A percentile compares a stretch with the other conserved stretches of the same genome.
Conservation (phyloP, 108 stramenopile genomes). For the Nitzschia sp. region DNA sequence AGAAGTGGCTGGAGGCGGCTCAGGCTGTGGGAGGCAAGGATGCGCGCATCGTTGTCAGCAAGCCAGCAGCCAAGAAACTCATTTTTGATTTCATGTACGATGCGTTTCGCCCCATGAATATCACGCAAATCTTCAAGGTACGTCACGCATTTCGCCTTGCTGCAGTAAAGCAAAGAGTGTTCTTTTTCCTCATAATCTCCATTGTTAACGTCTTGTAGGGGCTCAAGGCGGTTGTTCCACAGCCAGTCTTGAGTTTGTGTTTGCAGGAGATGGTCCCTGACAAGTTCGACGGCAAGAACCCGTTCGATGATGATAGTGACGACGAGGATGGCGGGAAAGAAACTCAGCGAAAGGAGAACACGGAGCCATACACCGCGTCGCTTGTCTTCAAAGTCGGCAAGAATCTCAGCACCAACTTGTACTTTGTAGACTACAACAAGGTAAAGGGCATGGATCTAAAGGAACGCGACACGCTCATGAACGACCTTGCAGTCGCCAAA, state of each 20-base stretch:
- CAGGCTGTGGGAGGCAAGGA: conserved; percentile 60
- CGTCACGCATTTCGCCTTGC: not conserved
- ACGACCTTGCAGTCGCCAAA: conserved; percentile 40
- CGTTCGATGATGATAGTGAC: conserved; percentile 62
- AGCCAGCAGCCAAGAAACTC: conserved; percentile 67
- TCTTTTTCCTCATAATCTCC: not conserved
- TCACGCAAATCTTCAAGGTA: conserved; percentile 71
- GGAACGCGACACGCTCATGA: conserved; percentile 49
- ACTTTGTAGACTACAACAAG: conserved; percentile 76
- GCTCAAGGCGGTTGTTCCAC: conserved; percentile 66
- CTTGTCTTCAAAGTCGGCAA: conserved; percentile 66
- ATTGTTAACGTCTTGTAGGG: conserved; percentile 16
- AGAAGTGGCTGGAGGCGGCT: conserved; percentile 74
- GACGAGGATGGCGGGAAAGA: conserved; percentile 42
- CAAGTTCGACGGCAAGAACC: conserved; percentile 26
- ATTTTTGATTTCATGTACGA: conserved; percentile 69
- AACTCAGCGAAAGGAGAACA: not conserved
- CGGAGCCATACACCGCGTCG: conserved; percentile 54
- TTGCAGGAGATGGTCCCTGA: conserved; percentile 73
- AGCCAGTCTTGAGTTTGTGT: conserved; percentile 57
- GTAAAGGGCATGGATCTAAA: conserved; percentile 51
- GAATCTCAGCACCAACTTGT: conserved; percentile 58
- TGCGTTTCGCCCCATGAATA: conserved; percentile 78
- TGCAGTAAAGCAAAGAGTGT: not conserved
- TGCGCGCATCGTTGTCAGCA: conserved; percentile 67